Percentiles rank a stretch among this genome's conserved stretches.
phyloP scores from a whole-genome alignment of 345 rosid species.

The Ceriops tagal region DNA sequence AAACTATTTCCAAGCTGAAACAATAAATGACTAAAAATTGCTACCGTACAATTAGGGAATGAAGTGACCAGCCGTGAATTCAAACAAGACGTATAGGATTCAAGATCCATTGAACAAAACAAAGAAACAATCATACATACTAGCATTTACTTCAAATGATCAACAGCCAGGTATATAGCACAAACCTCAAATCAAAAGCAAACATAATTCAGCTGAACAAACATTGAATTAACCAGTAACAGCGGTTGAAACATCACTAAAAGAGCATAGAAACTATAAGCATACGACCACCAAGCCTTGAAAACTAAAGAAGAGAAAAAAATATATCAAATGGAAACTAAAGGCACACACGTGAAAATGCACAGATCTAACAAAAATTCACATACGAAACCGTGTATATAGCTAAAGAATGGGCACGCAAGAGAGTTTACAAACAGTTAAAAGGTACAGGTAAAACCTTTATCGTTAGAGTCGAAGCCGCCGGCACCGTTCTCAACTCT shows the following conservation, averaged over 20 bases:
- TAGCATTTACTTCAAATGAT: too few relatives aligned
- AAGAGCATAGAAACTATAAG: too few relatives aligned
- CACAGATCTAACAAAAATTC: neutral
- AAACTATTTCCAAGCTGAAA: neutral
- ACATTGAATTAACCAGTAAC: too few relatives aligned
- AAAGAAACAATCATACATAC: too few relatives aligned
- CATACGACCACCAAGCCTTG: neutral
- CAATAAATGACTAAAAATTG: neutral
- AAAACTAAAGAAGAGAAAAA: neutral
- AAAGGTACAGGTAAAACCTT: conserved; percentile 52
- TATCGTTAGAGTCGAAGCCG: conserved; percentile 48
- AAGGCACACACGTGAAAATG: neutral
- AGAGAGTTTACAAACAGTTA: conserved; percentile 1
- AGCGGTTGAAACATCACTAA: too few relatives aligned
- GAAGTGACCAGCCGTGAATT: too few relatives aligned
- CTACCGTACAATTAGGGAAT: neutral
- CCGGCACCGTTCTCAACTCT: conserved; percentile 65
- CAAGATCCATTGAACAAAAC: too few relatives aligned
- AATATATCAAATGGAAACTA: neutral
- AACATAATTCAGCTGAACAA: too few relatives aligned
- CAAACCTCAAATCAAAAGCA: too few relatives aligned
- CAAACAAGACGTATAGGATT: too few relatives aligned
- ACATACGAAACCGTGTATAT: neutral
- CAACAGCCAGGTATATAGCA: too few relatives aligned
- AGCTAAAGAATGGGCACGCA: neutral